phyloP scores from a whole-genome alignment of 108 stramenopile species.

The Nitzschia inconspicua region DNA sequence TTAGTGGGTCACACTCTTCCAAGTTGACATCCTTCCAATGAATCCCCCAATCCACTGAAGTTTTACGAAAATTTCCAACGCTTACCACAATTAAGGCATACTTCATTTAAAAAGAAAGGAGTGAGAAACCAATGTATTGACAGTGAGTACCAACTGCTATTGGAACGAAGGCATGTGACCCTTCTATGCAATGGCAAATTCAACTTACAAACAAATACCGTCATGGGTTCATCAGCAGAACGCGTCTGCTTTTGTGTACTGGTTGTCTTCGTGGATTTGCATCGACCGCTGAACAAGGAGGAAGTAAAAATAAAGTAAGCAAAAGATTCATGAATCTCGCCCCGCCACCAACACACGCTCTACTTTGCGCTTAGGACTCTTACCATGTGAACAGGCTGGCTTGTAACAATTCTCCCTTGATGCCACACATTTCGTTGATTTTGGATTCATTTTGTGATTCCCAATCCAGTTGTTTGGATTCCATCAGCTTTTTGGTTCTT shows the following conservation, averaged over 20 bases:
- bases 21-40: too few relatives aligned
- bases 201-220: slow-evolving; percentile 75
- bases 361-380: neutral
- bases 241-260: slow-evolving; percentile 98
- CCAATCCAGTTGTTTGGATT: slow-evolving; percentile 84
- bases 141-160: too few relatives aligned
- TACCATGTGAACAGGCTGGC: slow-evolving; percentile 89
- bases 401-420: slow-evolving; percentile 82
- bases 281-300: slow-evolving; percentile 47
- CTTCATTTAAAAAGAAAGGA: too few relatives aligned
- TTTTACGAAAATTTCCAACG: slow-evolving; percentile 17
- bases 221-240: slow-evolving; percentile 99
- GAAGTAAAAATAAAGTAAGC: neutral
- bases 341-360: too few relatives aligned
- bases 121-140: too few relatives aligned
- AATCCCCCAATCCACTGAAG: too few relatives aligned
- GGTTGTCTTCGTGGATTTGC: slow-evolving; percentile 94
- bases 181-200: too few relatives aligned
- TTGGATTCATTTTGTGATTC: slow-evolving; percentile 84
- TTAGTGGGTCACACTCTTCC: too few relatives aligned
- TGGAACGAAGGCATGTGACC: too few relatives aligned
- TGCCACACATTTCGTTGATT: slow-evolving; percentile 90
- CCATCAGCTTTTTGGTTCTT: slow-evolving; percentile 57
- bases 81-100: slow-evolving; percentile 7
- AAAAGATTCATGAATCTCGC: neutral